Conservation (phyloP, 108 stramenopile genomes). For the Nitzschia inconspicua region DNA sequence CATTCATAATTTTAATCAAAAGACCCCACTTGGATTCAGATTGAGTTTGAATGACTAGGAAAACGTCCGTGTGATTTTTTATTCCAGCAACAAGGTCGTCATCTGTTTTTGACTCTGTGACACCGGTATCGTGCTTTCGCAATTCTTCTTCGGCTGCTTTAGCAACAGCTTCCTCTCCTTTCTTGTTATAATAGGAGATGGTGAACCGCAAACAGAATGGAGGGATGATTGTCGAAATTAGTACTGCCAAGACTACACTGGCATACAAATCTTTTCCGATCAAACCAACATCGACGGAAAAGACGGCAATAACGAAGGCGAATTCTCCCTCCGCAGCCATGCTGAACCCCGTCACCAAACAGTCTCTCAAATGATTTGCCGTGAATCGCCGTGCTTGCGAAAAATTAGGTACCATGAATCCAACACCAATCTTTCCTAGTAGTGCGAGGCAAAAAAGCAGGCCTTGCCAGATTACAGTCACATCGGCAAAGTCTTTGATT, state of each 20-base stretch:
- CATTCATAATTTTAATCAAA: conserved; percentile 52
- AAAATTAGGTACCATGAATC: conserved; percentile 81
- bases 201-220: conserved; percentile 72
- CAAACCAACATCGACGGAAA: conserved; percentile 47
- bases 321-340: conserved; percentile 85
- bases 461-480: conserved; percentile 65
- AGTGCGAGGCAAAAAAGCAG: conserved; percentile 59
- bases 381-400: conserved; percentile 38
- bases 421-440: conserved; percentile 67
- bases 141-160: conserved; percentile 50
- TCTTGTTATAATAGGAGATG: conserved; percentile 65
- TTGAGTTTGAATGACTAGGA: conserved; percentile 73
- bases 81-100: conserved; percentile 33
- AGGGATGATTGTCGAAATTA: conserved; percentile 73
- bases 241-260: conserved; percentile 65
- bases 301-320: conserved; percentile 79
- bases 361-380: conserved; percentile 53
- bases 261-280: conserved; percentile 59
- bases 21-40: conserved; percentile 67
- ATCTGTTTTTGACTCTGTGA: background rate
- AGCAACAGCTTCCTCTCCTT: conserved; percentile 42
- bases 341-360: conserved; percentile 61
- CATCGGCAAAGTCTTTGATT: conserved; percentile 59
- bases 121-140: conserved; percentile 7
- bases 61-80: conserved; percentile 40